Evolutionary conservation across 2,329 filamentous ascomycete species (phyloP).

Genomic region (Eutypella sp.): DNA sequence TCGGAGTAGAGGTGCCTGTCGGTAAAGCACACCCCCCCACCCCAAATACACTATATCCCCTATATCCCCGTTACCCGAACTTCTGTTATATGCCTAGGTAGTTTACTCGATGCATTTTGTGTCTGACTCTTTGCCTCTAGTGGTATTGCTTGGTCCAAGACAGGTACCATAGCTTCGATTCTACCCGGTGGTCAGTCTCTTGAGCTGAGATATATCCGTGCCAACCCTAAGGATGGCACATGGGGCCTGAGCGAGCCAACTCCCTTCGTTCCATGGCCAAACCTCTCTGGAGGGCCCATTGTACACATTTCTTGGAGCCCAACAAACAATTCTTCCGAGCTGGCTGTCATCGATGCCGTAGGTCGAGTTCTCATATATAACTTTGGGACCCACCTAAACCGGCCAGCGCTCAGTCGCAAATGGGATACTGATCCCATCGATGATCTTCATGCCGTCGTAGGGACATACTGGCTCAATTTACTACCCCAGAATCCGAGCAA

Average conservation of each 20-base stretch:
- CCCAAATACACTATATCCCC: too few species aligned
- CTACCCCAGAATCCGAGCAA: conserved; percentile 38
- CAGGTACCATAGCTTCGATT: conserved; percentile 80
- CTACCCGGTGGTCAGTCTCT: conserved; percentile 65
- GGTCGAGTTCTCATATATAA: conserved; percentile 73
- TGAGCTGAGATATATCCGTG: conserved; percentile 67
- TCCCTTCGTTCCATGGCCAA: conserved; percentile 54
- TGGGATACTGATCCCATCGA: conserved; percentile 66
- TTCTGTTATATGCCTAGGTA: not conserved
- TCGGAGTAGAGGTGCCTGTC: conserved; percentile 69
- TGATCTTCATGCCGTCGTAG: conserved; percentile 73
- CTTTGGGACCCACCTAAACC: conserved; percentile 68
- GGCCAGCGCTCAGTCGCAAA: conserved; percentile 56
- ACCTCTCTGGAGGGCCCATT: conserved; percentile 60
- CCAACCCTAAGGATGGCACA: conserved; percentile 61
- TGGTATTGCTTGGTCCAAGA: conserved; percentile 80
- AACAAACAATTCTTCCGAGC: conserved; percentile 57
- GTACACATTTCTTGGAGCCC: conserved; percentile 79
- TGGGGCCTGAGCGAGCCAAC: conserved; percentile 77
- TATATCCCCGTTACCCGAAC: too few species aligned
- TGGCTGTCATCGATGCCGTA: conserved; percentile 76
- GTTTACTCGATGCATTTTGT: conserved; percentile 1
- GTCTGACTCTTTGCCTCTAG: conserved; percentile 38
- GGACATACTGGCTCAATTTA: conserved; percentile 78
- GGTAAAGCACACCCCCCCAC: conserved; percentile 56